These are phyloP conservation scores for Wickerhamiella lipophila DNA, from an alignment of 805 yeast species.

Conservation along the genomic window DNA sequence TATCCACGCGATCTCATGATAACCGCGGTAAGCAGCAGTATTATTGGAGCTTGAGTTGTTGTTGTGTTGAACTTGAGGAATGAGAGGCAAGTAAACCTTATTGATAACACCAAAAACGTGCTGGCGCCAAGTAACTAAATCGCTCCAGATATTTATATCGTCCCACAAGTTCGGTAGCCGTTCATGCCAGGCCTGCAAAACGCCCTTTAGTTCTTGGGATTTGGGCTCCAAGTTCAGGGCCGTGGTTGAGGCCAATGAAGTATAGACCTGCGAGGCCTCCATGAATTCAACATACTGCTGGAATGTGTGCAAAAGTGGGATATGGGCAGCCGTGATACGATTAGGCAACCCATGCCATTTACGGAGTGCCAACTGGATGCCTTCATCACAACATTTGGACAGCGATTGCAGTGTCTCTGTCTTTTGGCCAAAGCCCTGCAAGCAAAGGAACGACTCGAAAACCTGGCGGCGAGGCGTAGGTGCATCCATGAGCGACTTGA, in stretches of 20 bases:
- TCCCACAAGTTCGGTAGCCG: conserved; percentile 95
- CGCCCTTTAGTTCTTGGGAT: conserved; percentile 88
- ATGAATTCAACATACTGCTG: conserved; percentile 95
- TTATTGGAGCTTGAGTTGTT: conserved; percentile 47
- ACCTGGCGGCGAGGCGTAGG: conserved; percentile 96
- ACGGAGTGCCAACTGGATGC: conserved; percentile 79
- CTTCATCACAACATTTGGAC: conserved; percentile 83
- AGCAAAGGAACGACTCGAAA: conserved; percentile 82
- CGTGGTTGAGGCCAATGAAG: conserved; percentile 75
- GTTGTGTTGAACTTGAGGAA: conserved; percentile 28
- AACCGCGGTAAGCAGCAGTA: conserved; percentile 93
- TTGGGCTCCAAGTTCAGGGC: conserved; percentile 86
- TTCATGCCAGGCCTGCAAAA: conserved; percentile 95
- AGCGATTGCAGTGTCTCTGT: conserved; percentile 76
- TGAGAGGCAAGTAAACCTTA: conserved; percentile 80
- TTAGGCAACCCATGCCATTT: conserved; percentile 87
- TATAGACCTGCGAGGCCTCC: conserved; percentile 92
- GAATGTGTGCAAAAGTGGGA: conserved; percentile 81
- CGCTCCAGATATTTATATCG: conserved; percentile 96
- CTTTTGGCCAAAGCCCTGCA: conserved; percentile 89
- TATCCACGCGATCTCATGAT: conserved; percentile 98
- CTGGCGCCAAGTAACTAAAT: conserved; percentile 95
- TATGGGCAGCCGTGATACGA: conserved; percentile 59
- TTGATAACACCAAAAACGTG: conserved; percentile 95
- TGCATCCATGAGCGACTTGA: conserved; percentile 93